Conservation (phyloP, 2,329 filamentous ascomycete species). For the Penicillium sp. region DNA sequence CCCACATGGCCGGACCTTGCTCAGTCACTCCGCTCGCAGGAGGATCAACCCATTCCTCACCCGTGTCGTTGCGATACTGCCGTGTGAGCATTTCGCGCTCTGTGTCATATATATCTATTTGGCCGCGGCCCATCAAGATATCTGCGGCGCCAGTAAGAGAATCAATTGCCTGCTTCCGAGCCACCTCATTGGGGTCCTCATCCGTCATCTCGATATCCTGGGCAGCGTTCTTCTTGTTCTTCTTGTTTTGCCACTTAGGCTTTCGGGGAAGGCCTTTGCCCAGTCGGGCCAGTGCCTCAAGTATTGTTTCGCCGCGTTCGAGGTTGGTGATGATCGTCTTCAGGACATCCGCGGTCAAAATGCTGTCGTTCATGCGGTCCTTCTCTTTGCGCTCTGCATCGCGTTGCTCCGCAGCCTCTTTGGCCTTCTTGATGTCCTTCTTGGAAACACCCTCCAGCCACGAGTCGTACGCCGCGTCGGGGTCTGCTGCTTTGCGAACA, state of each 20-base stretch:
- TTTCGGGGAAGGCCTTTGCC: constrained; percentile 63
- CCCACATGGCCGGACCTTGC: constrained; percentile 61
- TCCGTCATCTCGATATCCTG: constrained; percentile 69
- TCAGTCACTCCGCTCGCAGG: constrained; percentile 34
- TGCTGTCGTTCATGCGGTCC: constrained; percentile 69
- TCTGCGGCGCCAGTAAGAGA: constrained; percentile 87
- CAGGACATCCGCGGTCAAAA: constrained; percentile 71
- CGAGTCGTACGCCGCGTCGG: constrained; percentile 83
- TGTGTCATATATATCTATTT: constrained; percentile 86
- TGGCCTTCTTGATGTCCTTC: constrained; percentile 86
- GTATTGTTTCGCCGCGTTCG: constrained; percentile 75
- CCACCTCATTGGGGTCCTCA: constrained; percentile 66
- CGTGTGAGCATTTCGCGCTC: constrained; percentile 80
- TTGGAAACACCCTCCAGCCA: constrained; percentile 93
- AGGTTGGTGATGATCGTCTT: constrained; percentile 68
- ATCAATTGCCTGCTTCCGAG: constrained; percentile 71
- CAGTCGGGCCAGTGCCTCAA: constrained; percentile 82
- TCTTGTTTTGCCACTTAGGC: constrained; percentile 60
- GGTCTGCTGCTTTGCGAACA: constrained; percentile 82
- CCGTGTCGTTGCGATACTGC: constrained; percentile 79
- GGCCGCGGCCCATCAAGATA: constrained; percentile 75
- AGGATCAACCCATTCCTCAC: constrained; percentile 74
- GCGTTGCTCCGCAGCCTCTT: constrained; percentile 80
- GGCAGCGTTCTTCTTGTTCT: constrained; percentile 42
- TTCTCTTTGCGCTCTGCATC: constrained; percentile 72